Evolutionary conservation across 2,329 filamentous ascomycete genomes (phyloP).

Genomic region (Exophiala oligosperma): DNA sequence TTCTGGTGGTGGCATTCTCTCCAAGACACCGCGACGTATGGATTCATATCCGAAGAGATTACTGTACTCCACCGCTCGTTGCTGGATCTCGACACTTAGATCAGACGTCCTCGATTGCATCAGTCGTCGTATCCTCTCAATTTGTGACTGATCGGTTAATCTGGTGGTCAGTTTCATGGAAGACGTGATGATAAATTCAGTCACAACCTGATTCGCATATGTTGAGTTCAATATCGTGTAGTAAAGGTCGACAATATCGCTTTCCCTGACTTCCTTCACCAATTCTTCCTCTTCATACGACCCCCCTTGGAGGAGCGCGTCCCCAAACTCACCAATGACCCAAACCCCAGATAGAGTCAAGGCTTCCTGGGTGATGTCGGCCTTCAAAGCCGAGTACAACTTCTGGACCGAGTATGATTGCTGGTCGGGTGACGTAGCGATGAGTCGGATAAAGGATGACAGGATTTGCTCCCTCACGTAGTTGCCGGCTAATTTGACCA

Average conservation of each 20-base stretch:
- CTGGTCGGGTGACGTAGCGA: constrained; percentile 89
- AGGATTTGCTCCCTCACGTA: constrained; percentile 98
- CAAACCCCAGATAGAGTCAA: constrained; percentile 89
- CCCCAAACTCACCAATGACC: constrained; percentile 97
- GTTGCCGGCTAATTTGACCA: constrained; percentile 89
- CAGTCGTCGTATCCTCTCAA: constrained; percentile 79
- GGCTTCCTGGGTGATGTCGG: constrained; percentile 96
- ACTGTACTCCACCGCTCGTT: constrained; percentile 90
- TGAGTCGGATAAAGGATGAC: constrained; percentile 92
- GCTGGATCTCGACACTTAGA: constrained; percentile 92
- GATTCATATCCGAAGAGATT: constrained; percentile 92
- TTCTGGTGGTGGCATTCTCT: constrained; percentile 97
- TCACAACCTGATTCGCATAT: constrained; percentile 86
- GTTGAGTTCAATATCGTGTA: constrained; percentile 89
- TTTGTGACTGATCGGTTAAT: constrained; percentile 76
- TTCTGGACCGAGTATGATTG: constrained; percentile 98
- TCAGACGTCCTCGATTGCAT: constrained; percentile 78
- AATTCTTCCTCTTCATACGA: constrained; percentile 94
- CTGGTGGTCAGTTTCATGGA: constrained; percentile 93
- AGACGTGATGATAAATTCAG: constrained; percentile 93
- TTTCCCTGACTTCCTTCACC: constrained; percentile 78
- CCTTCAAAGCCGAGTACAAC: constrained; percentile 84
- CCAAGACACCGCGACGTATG: constrained; percentile 83
- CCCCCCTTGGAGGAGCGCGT: constrained; percentile 82
- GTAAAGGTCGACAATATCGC: constrained; percentile 91